Evolutionary conservation across 768 basidiomycete species (phyloP).

Genomic region (Hortiboletus campestris): DNA sequence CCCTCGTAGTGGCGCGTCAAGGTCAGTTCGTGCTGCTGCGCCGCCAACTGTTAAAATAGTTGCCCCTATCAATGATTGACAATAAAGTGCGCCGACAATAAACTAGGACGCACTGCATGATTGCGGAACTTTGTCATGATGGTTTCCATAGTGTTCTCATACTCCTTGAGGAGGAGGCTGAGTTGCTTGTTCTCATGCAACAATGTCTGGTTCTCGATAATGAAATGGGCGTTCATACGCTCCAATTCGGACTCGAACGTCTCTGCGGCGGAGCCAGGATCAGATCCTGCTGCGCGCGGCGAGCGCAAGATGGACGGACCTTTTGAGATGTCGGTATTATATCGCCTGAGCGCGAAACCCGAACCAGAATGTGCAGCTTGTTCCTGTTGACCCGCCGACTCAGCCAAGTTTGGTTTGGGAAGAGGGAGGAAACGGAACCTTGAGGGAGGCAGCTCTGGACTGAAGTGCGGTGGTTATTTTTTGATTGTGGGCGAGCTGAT

Average conservation of each 20-base stretch:
- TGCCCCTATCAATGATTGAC: slow-evolving; percentile 9
- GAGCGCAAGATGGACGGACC: slow-evolving; percentile 47
- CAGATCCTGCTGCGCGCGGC: slow-evolving; percentile 8
- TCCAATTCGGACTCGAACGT: slow-evolving; percentile 91
- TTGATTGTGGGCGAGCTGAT: slow-evolving; percentile 80
- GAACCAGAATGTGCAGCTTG: slow-evolving; percentile 70
- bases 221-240: slow-evolving; percentile 80
- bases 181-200: slow-evolving; percentile 96
- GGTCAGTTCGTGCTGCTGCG: slow-evolving; percentile 85
- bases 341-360: slow-evolving; percentile 77
- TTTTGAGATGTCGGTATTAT: slow-evolving; percentile 85
- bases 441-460: slow-evolving; percentile 65
- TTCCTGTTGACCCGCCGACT: slow-evolving; percentile 42
- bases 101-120: slow-evolving; percentile 65
- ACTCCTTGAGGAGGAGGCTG: slow-evolving; percentile 84
- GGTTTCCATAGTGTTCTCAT: slow-evolving; percentile 90
- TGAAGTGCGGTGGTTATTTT: slow-evolving; percentile 69
- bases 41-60: slow-evolving; percentile 61
- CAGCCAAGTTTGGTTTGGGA: slow-evolving; percentile 7
- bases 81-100: neutral
- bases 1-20: slow-evolving; percentile 88
- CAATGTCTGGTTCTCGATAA: slow-evolving; percentile 91
- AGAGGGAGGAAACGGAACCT: slow-evolving; percentile 51
- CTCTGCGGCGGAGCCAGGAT: slow-evolving; percentile 50
- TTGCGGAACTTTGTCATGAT: slow-evolving; percentile 96